These are phyloP conservation scores for Starmerella floris DNA, from an alignment of 805 yeast species.

Conservation along the genomic window DNA sequence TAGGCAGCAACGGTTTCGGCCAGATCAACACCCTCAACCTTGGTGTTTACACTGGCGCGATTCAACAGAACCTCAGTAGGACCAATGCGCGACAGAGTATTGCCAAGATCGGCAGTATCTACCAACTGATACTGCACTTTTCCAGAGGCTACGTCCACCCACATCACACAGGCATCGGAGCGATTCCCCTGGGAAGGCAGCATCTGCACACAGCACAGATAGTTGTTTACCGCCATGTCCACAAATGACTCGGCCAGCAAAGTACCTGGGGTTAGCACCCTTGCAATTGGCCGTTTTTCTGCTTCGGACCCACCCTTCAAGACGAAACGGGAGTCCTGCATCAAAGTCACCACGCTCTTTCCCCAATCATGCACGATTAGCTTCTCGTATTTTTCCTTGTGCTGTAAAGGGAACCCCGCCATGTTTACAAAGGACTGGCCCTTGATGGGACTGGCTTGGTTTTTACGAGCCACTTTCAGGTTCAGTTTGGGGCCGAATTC, in stretches of 20 bases:
- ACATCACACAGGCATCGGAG: constrained; percentile 51
- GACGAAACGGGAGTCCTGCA: constrained; percentile 29
- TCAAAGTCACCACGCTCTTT: constrained; percentile 69
- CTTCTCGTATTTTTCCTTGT: constrained; percentile 58
- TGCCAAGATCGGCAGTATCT: constrained; percentile 42
- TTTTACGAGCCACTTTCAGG: constrained; percentile 46
- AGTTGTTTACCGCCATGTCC: constrained; percentile 59
- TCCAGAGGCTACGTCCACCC: constrained; percentile 86
- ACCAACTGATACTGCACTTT: constrained; percentile 53
- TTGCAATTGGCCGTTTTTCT: constrained; percentile 47
- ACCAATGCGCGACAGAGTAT: constrained; percentile 61
- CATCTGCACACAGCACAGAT: constrained; percentile 40
- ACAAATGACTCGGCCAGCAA: constrained; percentile 74
- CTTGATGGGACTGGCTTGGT: constrained; percentile 26
- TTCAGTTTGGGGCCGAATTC: constrained; percentile 58
- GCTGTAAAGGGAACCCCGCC: constrained; percentile 80
- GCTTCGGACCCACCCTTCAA: constrained; percentile 25
- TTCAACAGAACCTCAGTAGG: constrained; percentile 66
- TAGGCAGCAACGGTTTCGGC: constrained; percentile 32
- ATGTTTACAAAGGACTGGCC: constrained; percentile 32
- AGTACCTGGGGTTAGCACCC: constrained; percentile 88
- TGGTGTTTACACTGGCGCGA: constrained; percentile 36
- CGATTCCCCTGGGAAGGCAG: constrained; percentile 6
- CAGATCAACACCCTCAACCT: constrained; percentile 44
- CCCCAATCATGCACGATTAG: constrained; percentile 58